Conservation (phyloP, 768 basidiomycete genomes). For the Trametes cubensis region DNA sequence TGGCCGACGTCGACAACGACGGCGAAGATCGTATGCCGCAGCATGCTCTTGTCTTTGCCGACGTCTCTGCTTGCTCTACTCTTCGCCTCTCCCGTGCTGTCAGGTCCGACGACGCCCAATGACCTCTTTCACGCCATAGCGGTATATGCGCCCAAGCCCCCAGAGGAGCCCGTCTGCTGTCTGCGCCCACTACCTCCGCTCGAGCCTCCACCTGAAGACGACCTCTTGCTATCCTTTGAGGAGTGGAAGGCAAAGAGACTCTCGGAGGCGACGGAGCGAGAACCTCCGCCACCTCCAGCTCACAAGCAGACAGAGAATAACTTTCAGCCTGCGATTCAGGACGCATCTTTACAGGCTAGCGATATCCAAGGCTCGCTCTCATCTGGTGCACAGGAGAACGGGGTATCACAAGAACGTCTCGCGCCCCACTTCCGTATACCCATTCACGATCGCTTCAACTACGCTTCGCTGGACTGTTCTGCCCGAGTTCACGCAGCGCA, state of each 20-base stretch:
- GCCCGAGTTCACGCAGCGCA: conserved; percentile 89
- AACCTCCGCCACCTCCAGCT: background rate
- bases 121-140: conserved; percentile 66
- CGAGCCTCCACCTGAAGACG: conserved; percentile 54
- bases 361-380: background rate
- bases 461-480: conserved; percentile 90
- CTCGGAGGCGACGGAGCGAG: conserved; percentile 33
- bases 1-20: conserved; percentile 25
- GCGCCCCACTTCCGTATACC: conserved; percentile 74
- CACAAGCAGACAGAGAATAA: conserved; percentile 12
- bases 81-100: conserved; percentile 40
- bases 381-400: conserved; percentile 12
- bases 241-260: conserved; percentile 82
- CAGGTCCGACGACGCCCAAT: conserved; percentile 44
- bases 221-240: conserved; percentile 77
- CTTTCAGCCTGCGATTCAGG: conserved; percentile 3
- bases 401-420: conserved; percentile 35
- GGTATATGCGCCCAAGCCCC: conserved; percentile 47
- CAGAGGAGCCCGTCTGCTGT: conserved; percentile 68
- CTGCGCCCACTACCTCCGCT: conserved; percentile 53
- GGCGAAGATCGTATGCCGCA: conserved; percentile 12
- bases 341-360: background rate
- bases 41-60: conserved; percentile 36
- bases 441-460: conserved; percentile 89
- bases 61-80: conserved; percentile 41